Base-by-base conservation (phyloP, 345 rosid species). In the Citrus hindsii region DNA sequence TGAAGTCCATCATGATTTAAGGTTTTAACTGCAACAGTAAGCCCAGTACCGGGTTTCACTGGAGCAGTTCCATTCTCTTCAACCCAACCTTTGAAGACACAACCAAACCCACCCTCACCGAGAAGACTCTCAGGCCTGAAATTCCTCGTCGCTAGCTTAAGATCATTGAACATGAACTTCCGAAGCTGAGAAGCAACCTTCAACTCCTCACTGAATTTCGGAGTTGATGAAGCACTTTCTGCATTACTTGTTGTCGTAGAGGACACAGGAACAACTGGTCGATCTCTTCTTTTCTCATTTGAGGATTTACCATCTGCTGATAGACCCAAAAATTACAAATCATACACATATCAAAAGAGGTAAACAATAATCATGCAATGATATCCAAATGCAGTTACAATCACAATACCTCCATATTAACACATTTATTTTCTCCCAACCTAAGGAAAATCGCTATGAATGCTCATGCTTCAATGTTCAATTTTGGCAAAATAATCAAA, bases 71-170 rank as follows among this genome's bases (percentile, higher is more conserved):
- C 98, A 78, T 89, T 89, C 81, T 94, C 98, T 77, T 89, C 96
- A 22, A 94, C 93, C 97, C 96, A 94, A 69, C 97, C 98, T 84
- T 94, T 94, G 73, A 92, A 94, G 75, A 94, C 98, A 73, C 96
- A 94, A 71, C 98, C 98, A 82, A 94, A 94, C 24, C 98, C 98
- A 77, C 97, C 97, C 81, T 91, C 95, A 28, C 97, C 97, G 2
- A 92, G 94, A 82, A 92, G 93, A 82, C 93, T 89, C 77, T 92
- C 95, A 18, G 94, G 97, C 84, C 94, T 88, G 83, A 92, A 92
- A 80, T 91, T 92, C 78, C 97, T 86, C 5, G 97, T 91, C 0
- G 95, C 95, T 76, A 85, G 82, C 85, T 91, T 92, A 46, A 92
- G 95, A 80, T 92, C 91, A 68, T 86, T 90, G 79, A 92, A 92